phyloP scores from a whole-genome alignment of 371 early-diverging fungal genomes.

The Mortierella sp. region DNA sequence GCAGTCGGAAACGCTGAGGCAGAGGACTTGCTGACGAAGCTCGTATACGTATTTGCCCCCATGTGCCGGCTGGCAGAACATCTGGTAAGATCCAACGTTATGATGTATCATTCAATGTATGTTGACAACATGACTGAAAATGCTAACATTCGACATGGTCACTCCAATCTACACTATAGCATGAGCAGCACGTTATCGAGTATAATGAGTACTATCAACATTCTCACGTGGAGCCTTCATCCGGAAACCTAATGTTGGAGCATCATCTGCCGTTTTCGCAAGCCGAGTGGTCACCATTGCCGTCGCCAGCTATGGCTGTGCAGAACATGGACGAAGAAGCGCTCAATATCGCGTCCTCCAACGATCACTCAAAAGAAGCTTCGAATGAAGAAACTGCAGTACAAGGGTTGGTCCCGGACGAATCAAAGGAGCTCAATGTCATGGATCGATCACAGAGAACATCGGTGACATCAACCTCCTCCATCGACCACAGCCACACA shows the following conservation, averaged over 20 bases:
- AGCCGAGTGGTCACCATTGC: slow-evolving; percentile 44
- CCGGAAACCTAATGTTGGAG: slow-evolving; percentile 28
- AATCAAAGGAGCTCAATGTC: background rate
- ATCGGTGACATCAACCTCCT: slow-evolving; percentile 9
- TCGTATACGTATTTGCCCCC: slow-evolving; percentile 69
- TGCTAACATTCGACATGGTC: background rate
- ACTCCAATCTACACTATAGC: slow-evolving; percentile 13
- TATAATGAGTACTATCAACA: slow-evolving; percentile 21
- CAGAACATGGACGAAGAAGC: slow-evolving; percentile 15
- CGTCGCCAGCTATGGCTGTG: slow-evolving; percentile 40
- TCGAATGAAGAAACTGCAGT: slow-evolving; percentile 4
- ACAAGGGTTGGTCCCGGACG: slow-evolving; percentile 1
- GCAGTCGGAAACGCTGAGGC: slow-evolving; percentile 64
- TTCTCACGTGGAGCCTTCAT: slow-evolving; percentile 21
- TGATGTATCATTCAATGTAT: background rate
- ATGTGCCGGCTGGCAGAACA: slow-evolving; percentile 68
- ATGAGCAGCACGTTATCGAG: slow-evolving; percentile 46
- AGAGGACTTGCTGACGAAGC: slow-evolving; percentile 63
- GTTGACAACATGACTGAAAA: background rate
- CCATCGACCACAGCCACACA: slow-evolving; percentile 25
- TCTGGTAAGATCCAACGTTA: slow-evolving; percentile 53
- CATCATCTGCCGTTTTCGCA: slow-evolving; percentile 14
- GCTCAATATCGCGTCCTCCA: slow-evolving; percentile 4
- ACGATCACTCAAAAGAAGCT: slow-evolving; percentile 12
- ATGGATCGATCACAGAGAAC: slow-evolving; percentile 11